phyloP scores from a whole-genome alignment of 352 stramenopile species.

The Thraustochytrium striatum region DNA sequence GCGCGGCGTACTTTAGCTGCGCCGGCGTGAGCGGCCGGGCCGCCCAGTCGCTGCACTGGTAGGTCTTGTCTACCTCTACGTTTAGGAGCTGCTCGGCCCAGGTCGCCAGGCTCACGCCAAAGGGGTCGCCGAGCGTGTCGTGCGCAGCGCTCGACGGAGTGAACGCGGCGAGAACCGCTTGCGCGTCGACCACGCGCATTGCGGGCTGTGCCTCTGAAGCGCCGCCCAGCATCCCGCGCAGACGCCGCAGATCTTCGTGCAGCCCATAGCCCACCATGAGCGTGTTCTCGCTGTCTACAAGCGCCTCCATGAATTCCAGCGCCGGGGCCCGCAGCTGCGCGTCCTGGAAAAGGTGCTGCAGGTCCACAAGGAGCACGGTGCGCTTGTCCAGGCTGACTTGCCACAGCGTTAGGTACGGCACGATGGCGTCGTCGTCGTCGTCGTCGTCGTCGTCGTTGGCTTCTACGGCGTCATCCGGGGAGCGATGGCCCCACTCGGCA shows the following conservation, averaged over 20 bases:
- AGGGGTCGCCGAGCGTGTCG: neutral
- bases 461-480: too few relatives aligned
- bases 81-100: neutral
- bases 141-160: neutral
- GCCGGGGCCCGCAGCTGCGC: neutral
- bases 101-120: neutral
- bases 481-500: slow-evolving; percentile 18
- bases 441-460: neutral
- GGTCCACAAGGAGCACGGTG: slow-evolving; percentile 3
- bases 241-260: slow-evolving; percentile 21
- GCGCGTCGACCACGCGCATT: slow-evolving; percentile 24
- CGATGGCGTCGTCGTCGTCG: neutral
- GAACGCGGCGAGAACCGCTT: neutral
- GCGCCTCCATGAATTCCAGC: slow-evolving; percentile 2
- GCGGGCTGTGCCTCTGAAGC: neutral
- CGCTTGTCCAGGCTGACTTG: slow-evolving; percentile 7
- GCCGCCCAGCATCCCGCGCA: slow-evolving; percentile 2
- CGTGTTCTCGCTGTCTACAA: neutral
- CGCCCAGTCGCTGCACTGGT: slow-evolving; percentile 42
- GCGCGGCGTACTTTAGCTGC: slow-evolving; percentile 19
- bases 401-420: slow-evolving; percentile 16
- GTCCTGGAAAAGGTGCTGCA: slow-evolving; percentile 7
- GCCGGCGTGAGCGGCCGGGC: neutral
- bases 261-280: slow-evolving; percentile 25
- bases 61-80: slow-evolving; percentile 9